Evolutionary conservation across 1,284 basidiomycete genomes (phyloP), one percentile per base, ranked within the genome.

Genomic region (Schizophyllum commune): DNA sequence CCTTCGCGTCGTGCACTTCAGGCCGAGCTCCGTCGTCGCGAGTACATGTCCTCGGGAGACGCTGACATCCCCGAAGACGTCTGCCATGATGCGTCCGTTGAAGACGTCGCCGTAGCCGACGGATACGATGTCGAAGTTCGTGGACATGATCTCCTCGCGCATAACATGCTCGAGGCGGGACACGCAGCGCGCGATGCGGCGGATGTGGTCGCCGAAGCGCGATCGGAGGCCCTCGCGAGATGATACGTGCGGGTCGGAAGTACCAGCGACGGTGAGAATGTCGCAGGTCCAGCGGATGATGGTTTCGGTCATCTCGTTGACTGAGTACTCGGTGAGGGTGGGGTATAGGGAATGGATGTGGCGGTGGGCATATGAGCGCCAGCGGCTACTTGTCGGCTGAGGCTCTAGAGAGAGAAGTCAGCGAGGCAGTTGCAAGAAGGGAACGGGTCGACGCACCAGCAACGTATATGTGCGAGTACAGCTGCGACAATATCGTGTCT

Each of bases 321-420:
- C 74, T 13, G 86, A 81, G 65, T 85, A 84, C 19, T 88, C 83
- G 11, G 78, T 79, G 39, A 90, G 74, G 4, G 81, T 84, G 4
- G 88, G 86, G 66, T 89, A 86, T 61, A 89, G 76, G 17, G 75
- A 76, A 61, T 86, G 85, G 60, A 91, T 84, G 61, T 88, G 81
- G 54, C 77, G 76, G 66, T 89, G 87, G 0, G 88, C 82, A 34
- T 90, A 74, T 1, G 88, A 81, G 57, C 88, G 79, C 88, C 88
- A 90, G 67, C 85, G 83, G 0, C 86, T 83, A 2, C 87, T 87
- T 0, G 84, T 88, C 1, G 88, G 86, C 70, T 91, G 88, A 22
- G 85, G 85, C 69, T 90, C 88, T 84, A 66, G 59, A 58, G 59
- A 53, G 59, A 64, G 58, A 62, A 17, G 53, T 32, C 51, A 62